Conservation (phyloP, 2,329 filamentous ascomycete genomes). For the Calonectria honghensis region DNA sequence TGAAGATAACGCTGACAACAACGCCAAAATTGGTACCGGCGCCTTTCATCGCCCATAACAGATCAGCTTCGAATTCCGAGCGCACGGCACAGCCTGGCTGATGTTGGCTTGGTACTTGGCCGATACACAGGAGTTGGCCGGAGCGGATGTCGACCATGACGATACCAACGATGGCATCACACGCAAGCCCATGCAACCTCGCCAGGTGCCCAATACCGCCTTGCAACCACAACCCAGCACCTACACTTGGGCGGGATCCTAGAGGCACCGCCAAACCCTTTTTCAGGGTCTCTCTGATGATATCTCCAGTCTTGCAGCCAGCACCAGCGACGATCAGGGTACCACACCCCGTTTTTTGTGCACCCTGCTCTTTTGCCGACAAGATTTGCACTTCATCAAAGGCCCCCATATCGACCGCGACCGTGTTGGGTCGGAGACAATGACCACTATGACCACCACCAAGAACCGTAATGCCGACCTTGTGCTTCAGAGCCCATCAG, state of each 20-base stretch:
- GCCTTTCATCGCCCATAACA: slow-evolving; percentile 76
- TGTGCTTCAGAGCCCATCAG: slow-evolving; percentile 71
- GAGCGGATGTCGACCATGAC: slow-evolving; percentile 72
- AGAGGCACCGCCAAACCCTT: slow-evolving; percentile 74
- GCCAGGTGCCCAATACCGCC: slow-evolving; percentile 78
- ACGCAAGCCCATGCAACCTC: slow-evolving; percentile 73
- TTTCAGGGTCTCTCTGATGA: slow-evolving; percentile 68
- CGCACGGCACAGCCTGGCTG: slow-evolving; percentile 63
- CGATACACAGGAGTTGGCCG: slow-evolving; percentile 69
- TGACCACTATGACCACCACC: slow-evolving; percentile 77
- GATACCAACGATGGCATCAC: slow-evolving; percentile 76
- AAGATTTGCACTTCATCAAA: slow-evolving; percentile 72
- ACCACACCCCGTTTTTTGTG: slow-evolving; percentile 36
- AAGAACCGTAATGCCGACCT: slow-evolving; percentile 68
- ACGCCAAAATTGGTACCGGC: slow-evolving; percentile 77
- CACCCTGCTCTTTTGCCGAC: slow-evolving; percentile 44
- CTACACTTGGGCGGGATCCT: slow-evolving; percentile 77
- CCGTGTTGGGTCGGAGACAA: slow-evolving; percentile 71
- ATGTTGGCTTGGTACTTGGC: slow-evolving; percentile 68
- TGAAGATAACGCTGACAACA: slow-evolving; percentile 72
- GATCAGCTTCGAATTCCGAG: slow-evolving; percentile 68
- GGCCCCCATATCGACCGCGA: slow-evolving; percentile 75
- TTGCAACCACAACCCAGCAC: slow-evolving; percentile 78
- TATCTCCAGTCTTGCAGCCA: slow-evolving; percentile 75
- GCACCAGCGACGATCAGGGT: slow-evolving; percentile 69